Conservation (phyloP, 2,329 filamentous ascomycete species). For the Diplodia mutila region DNA sequence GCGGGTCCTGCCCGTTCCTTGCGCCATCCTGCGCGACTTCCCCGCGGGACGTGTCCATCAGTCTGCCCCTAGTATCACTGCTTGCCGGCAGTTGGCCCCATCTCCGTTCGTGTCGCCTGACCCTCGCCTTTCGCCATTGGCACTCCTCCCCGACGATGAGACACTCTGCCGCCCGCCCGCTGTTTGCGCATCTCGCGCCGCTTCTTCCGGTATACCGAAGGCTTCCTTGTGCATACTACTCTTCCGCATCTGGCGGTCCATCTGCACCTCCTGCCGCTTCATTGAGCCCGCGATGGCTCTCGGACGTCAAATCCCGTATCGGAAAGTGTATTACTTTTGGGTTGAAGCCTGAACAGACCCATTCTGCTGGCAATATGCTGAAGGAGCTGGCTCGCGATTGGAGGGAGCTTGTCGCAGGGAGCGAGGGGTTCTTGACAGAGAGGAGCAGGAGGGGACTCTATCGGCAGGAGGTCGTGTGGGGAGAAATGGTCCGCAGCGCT, state of each 20-base stretch:
- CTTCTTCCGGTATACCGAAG: constrained; percentile 15
- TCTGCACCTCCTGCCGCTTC: constrained; percentile 34
- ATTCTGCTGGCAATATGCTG: constrained; percentile 51
- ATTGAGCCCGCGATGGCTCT: constrained; percentile 67
- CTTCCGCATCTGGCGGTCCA: constrained; percentile 13
- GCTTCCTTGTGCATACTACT: constrained; percentile 14
- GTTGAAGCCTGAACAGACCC: constrained; percentile 60
- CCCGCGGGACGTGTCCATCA: constrained; percentile 7
- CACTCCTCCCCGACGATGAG: constrained; percentile 4
- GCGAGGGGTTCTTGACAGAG: constrained; percentile 73
- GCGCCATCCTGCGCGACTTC: constrained; percentile 9
- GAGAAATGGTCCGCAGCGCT: constrained; percentile 70
- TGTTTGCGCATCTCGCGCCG: constrained; percentile 14
- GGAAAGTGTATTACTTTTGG: constrained; percentile 79
- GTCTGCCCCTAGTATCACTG: neutral
- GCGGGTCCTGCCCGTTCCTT: constrained; percentile 2
- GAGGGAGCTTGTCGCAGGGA: constrained; percentile 72
- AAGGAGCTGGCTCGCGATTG: constrained; percentile 57
- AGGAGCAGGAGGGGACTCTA: constrained; percentile 65
- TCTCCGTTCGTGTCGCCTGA: neutral
- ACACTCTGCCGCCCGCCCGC: constrained; percentile 11
- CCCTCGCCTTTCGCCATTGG: neutral
- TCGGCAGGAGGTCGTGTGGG: constrained; percentile 74
- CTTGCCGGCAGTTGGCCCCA: neutral
- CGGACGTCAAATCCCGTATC: constrained; percentile 67